Base-by-base conservation (phyloP, 2,329 filamentous ascomycete genomes). In the Colletotrichum tanaceti region DNA sequence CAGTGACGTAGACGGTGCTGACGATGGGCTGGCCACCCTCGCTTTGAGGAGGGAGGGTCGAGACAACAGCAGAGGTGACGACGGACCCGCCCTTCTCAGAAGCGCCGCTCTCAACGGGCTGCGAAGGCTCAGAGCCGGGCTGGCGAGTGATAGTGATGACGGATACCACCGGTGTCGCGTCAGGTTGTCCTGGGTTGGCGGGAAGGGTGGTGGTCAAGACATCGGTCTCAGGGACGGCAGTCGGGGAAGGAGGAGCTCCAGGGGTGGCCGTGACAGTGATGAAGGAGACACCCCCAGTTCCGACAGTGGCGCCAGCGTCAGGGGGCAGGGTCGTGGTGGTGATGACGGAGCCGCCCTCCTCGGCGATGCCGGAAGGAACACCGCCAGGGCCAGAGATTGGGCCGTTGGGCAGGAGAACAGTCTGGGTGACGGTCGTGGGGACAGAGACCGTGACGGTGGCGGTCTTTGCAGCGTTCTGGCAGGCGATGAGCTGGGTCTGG, bases 381-480 rank as follows among this genome's bases (percentile, higher is more conserved):
- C 39, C 60, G 16, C 68, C 64, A 10, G 47, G 43, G 32, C 46
- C 41, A 35, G 64, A 38, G 35, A 46, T 49, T 1, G 65, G 68
- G 20, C 55, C 54, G 20, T 63, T 58, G 64, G 69, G 70, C 4
- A 71, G 63, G 32, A 71, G 20, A 35, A 71, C 70, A 11, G 70
- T 71, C 61, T 69, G 68, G 11, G 68, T 71, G 10, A 71, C 32
- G n/a, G 70, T 71, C 24, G 55, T 66, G 20, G 70, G 70, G 16
- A 71, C 70, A 7, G 68, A 46, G 24, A 71, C 68, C 3, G 68
- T 71, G n/a, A 69, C 64, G 16, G 68, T 71, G n/a, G 64, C 68
- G 28, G 64, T 71, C 47, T 63, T 70, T 11, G 70, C 70, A 13
- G 70, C 64, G 47, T 61, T 63, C 47, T 71, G 60, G 68, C 70